Evolutionary conservation across 2,329 filamentous ascomycete genomes (phyloP), one percentile per base, ranked within the genome.

Genomic region (Sporothrix sp.): DNA sequence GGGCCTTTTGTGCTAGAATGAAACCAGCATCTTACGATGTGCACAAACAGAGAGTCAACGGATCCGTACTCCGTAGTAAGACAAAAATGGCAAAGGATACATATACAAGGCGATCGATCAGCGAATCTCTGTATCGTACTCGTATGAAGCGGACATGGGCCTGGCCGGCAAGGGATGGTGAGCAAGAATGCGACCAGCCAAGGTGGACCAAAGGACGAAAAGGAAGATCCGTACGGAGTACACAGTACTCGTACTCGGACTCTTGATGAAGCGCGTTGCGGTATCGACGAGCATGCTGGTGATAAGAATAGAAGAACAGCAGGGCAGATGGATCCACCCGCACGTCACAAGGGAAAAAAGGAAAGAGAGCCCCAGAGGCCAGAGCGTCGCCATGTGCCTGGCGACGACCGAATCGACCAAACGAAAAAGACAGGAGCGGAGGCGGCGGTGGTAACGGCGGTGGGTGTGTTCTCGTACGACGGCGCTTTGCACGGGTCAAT

Each of bases 311-410:
- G n/a, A n/a, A n/a, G n/a, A n/a, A n/a, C n/a, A n/a, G n/a, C n/a
- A n/a, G n/a, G 32, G n/a, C 32, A 14, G 18, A 33, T 33, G 28
- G 38, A 37, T 48, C 44, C 44, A 42, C 44, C 23, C 21, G n/a
- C 30, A 47, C 42, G 38, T 48, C 37, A 38, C 48, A 48, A 28
- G 33, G 30, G 39, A 46, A 37, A 18, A 37, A 43, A 30, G 39
- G 36, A 11, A 28, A 43, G n/a, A 42, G 14, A 25, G 14, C 8
- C 18, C 16, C 16, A 23, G 6, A 21, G 37, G 42, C 40, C 43
- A 39, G 20, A 35, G 20, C 43, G 52, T 40, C 53, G 40, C 54
- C 48, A 46, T 50, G 32, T 55, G 52, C 49, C 47, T 45, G 50
- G 21, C 32, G n/a, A 30, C 18, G 25, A 27, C 30, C 7, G 6